Base-by-base conservation (phyloP, 1,284 basidiomycete species). In the Malassezia dermatis region DNA sequence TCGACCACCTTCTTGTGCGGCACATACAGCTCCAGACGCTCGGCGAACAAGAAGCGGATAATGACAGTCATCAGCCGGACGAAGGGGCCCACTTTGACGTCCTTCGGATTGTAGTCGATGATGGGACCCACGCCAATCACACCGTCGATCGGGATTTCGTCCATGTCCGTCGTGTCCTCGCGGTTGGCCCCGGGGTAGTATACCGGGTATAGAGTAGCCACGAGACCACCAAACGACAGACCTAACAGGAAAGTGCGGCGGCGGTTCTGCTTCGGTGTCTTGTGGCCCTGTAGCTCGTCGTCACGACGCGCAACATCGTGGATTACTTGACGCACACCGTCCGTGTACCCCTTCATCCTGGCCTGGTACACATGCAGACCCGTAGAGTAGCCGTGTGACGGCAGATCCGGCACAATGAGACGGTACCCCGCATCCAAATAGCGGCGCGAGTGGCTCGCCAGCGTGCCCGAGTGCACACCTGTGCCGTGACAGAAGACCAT, bases 351-450 rank as follows among this genome's bases (percentile, higher is more conserved):
- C 5, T 47, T 47, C 56, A 67, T 56, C 28, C 55, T 28, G 2
- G 50, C 52, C 39, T 70, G 68, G 48, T 65, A 72, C 24, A 72
- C 70, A 49, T 72, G 70, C 28, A 67, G 28, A 4, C 69, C 68
- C 0, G 68, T 66, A 2, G 70, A 72, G 43, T 65, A 71, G 19
- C 70, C 70, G 51, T 72, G 70, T 24, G 66, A 68, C 10, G 63
- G 63, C 8, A 71, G 58, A 48, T 72, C 70, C 6, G 68, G 68
- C 6, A 72, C 68, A 40, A 72, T 64, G 2, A 67, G 58, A 3
- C 70, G 63, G 57, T 66, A 71, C 0, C 70, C 70, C 4, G 66
- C 64, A 40, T 72, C 64, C 40, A 72, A 59, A 46, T 72, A 72
- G 11, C 68, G 63, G 27, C 66, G 63, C 42, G 68, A 66, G 46